These are phyloP conservation scores for Argentina anserina DNA, from an alignment of 306 rosid species.

Conservation along the genomic window DNA sequence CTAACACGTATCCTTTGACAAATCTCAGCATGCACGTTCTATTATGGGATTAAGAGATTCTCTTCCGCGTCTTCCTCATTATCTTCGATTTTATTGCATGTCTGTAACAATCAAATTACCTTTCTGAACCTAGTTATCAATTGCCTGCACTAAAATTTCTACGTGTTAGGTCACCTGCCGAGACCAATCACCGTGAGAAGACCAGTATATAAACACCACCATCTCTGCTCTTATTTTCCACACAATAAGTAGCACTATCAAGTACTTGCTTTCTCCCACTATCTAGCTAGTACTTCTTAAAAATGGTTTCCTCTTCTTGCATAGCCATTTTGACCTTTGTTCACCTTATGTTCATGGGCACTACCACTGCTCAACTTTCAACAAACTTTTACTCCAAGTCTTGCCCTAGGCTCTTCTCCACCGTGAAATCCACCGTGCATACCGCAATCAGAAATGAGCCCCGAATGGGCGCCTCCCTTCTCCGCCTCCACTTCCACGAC, in stretches of 20 bases:
- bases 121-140: not conserved
- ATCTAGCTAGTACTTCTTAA: not conserved
- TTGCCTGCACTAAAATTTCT: constrained; percentile 29
- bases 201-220: constrained; percentile 34
- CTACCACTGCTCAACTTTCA: constrained; percentile 51
- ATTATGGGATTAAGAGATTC: not conserved
- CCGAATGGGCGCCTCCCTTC: constrained; percentile 94
- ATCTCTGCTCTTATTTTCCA: not conserved
- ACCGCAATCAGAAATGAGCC: constrained; percentile 62
- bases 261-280: not conserved
- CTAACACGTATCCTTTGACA: not conserved
- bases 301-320: constrained; percentile 26
- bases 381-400: constrained; percentile 44
- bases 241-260: not conserved
- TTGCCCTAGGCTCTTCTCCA: constrained; percentile 56
- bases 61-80: not conserved
- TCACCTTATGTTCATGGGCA: constrained; percentile 29
- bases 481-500: constrained; percentile 87
- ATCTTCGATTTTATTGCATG: not conserved
- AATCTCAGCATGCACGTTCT: not conserved
- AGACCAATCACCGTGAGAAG: constrained; percentile 28
- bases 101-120: not conserved
- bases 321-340: constrained; percentile 23
- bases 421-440: constrained; percentile 47
- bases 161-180: constrained; percentile 60